Percentiles rank a stretch among this genome's conserved stretches.
Evolutionary conservation across 768 basidiomycete genomes (phyloP).

Genomic region (Neoboletus magnificus): DNA sequence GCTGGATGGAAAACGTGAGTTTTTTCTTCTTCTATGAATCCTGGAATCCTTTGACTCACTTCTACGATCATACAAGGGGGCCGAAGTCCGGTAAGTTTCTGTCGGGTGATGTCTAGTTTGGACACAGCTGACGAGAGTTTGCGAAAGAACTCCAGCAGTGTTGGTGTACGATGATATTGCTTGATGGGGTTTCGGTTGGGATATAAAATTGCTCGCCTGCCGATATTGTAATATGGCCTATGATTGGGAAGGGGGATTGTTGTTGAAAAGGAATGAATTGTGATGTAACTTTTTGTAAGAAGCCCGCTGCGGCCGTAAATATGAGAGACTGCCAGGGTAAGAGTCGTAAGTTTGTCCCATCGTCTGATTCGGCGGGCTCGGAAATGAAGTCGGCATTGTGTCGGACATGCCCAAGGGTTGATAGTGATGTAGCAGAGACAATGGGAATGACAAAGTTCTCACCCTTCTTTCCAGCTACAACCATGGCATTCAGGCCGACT

Average conservation of each 20-base stretch:
- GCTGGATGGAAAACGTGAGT: conserved; percentile 50
- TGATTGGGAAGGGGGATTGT: background rate
- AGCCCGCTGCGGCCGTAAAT: background rate
- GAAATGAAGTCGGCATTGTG: background rate
- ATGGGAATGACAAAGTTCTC: background rate
- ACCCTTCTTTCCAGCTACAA: background rate
- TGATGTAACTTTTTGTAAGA: background rate
- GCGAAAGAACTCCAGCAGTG: conserved; percentile 26
- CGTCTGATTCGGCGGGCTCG: background rate
- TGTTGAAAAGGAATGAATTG: background rate
- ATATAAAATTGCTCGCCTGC: background rate
- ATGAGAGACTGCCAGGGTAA: background rate
- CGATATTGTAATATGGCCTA: background rate
- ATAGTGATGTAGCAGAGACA: background rate
- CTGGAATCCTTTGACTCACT: background rate
- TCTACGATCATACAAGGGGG: conserved; percentile 25
- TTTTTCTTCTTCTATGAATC: background rate
- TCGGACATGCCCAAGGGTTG: background rate
- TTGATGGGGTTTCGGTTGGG: background rate
- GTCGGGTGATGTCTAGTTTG: background rate
- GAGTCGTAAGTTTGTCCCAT: background rate
- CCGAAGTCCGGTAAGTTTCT: conserved; percentile 34
- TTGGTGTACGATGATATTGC: conserved; percentile 28
- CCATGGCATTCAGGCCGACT: background rate
- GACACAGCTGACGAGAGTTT: background rate